phyloP scores from a whole-genome alignment of 2,329 filamentous ascomycete genomes.

The Aspergillus costaricaensis region DNA sequence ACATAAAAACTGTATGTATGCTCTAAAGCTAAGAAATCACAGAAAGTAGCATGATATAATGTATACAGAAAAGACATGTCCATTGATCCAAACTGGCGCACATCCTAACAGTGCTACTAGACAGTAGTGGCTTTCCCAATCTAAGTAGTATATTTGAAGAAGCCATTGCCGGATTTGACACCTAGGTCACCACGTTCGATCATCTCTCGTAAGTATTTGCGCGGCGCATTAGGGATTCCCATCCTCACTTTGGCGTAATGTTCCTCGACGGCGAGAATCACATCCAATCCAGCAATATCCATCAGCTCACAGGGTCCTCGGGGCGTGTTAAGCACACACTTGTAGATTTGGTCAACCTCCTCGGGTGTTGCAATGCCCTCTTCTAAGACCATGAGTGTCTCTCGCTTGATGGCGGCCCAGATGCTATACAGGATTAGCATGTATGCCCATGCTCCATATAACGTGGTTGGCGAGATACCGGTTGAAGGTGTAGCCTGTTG shows the following conservation, averaged over 20 bases:
- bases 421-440: constrained; percentile 28
- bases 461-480: constrained; percentile 23
- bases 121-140: background rate
- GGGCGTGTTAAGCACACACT: constrained; percentile 37
- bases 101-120: background rate
- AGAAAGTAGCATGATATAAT: constrained; percentile 40
- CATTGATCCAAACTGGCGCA: background rate
- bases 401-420: constrained; percentile 48
- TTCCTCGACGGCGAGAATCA: constrained; percentile 44
- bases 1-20: too few species aligned
- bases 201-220: constrained; percentile 6
- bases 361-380: constrained; percentile 40
- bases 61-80: constrained; percentile 26
- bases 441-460: background rate
- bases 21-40: too few species aligned
- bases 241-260: constrained; percentile 32
- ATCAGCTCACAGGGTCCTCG: constrained; percentile 44
- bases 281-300: constrained; percentile 46
- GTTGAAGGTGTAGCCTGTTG: constrained; percentile 46
- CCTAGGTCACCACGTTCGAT: constrained; percentile 4
- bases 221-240: constrained; percentile 6
- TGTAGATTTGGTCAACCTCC: constrained; percentile 43
- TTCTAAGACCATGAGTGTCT: constrained; percentile 37
- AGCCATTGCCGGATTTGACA: constrained; percentile 6
- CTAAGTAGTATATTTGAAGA: constrained; percentile 6